Percentiles rank a stretch among this genome's conserved stretches.
Evolutionary conservation across 176 grass and related monocot species (phyloP).

Genomic region (barley (Hordeum vulgare)): MorexV3_pseudomolecules_assembly NC_058518.1:497831517-497832016

Average conservation of each 20-base stretch:
- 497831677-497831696: background rate
- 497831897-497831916: background rate
- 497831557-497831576: background rate
- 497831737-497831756: background rate
- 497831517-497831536: background rate
- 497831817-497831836: background rate
- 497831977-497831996: background rate
- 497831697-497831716: background rate
- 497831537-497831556: background rate
- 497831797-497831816: background rate
- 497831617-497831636: background rate
- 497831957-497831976: background rate
- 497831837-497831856: conserved; percentile 13
- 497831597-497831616: background rate
- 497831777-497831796: background rate
- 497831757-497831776: background rate
- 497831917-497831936: background rate
- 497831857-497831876: background rate
- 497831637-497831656: background rate
- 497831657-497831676: background rate
- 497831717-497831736: background rate
- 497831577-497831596: background rate
- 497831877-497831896: background rate
- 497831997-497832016: background rate
- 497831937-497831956: background rate